Percentiles rank a stretch among this genome's conserved stretches.
Evolutionary conservation across 2,329 filamentous ascomycete species (phyloP).

Genomic region (Dactylellina leptospora): DNA sequence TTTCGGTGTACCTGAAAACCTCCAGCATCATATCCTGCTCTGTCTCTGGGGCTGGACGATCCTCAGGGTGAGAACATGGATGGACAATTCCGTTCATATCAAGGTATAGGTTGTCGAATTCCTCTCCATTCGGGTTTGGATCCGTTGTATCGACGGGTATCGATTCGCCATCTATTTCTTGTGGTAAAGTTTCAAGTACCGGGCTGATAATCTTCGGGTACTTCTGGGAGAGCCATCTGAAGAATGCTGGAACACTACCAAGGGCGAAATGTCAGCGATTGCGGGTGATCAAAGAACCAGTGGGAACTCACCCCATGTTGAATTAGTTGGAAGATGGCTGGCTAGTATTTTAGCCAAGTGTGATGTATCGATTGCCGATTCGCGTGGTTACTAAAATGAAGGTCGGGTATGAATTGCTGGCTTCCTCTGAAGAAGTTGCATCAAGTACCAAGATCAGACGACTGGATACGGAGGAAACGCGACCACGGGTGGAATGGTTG

Average conservation of each 20-base stretch:
- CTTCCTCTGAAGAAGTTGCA: conserved; percentile 40
- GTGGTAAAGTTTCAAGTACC: conserved; percentile 84
- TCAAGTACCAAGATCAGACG: conserved; percentile 52
- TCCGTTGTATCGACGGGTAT: conserved; percentile 85
- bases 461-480: conserved; percentile 33
- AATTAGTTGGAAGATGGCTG: neutral
- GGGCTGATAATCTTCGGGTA: conserved; percentile 96
- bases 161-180: conserved; percentile 80
- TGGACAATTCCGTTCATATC: conserved; percentile 99
- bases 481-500: conserved; percentile 32
- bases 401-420: conserved; percentile 35
- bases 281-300: neutral
- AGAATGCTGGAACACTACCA: conserved; percentile 57
- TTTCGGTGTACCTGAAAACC: conserved; percentile 97
- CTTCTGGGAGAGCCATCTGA: conserved; percentile 89
- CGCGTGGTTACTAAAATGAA: conserved; percentile 24
- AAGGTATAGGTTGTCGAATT: conserved; percentile 96
- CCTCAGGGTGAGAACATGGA: conserved; percentile 96
- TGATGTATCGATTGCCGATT: neutral
- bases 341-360: neutral
- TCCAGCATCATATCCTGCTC: conserved; percentile 99
- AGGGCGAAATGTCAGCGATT: neutral
- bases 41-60: conserved; percentile 85
- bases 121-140: conserved; percentile 94
- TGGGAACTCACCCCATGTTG: conserved; percentile 40